phyloP scores from a whole-genome alignment of 495 filamentous ascomycete species.

The Penicillium manginii region DNA sequence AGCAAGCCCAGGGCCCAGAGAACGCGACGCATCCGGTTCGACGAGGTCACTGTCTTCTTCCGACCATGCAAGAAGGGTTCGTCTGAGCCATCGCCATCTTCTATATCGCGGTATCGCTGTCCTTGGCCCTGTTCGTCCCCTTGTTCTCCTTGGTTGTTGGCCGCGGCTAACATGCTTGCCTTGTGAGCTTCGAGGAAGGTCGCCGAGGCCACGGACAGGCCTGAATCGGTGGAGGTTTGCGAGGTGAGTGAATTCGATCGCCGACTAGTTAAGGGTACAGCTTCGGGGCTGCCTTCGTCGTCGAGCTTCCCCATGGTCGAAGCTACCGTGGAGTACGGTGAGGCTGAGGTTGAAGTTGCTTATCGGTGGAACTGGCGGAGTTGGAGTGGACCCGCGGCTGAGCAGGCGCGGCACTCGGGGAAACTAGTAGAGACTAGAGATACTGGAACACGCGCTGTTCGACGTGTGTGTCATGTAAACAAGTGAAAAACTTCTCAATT shows the following conservation, averaged over 20 bases:
- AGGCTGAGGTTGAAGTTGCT: constrained; percentile 14
- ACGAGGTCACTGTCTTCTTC: constrained; percentile 25
- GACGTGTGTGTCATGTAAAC: no score
- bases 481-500: no score
- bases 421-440: no score
- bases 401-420: no score
- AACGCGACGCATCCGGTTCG: constrained; percentile 56
- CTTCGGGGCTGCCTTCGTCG: constrained; percentile 31
- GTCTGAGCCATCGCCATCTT: constrained; percentile 34
- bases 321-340: background rate
- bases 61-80: constrained; percentile 33
- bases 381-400: constrained; percentile 1
- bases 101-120: constrained; percentile 43
- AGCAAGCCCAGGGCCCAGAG: constrained; percentile 70
- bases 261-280: constrained; percentile 30
- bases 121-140: constrained; percentile 15
- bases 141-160: constrained; percentile 13
- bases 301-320: constrained; percentile 37
- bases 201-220: constrained; percentile 42
- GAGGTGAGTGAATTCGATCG: constrained; percentile 36
- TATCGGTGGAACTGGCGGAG: constrained; percentile 25
- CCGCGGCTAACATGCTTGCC: constrained; percentile 15
- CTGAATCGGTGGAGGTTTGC: constrained; percentile 42
- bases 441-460: no score
- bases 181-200: constrained; percentile 36